Base-by-base conservation (phyloP, 768 basidiomycete genomes). In the Xerocomus brunneocitrinus region DNA sequence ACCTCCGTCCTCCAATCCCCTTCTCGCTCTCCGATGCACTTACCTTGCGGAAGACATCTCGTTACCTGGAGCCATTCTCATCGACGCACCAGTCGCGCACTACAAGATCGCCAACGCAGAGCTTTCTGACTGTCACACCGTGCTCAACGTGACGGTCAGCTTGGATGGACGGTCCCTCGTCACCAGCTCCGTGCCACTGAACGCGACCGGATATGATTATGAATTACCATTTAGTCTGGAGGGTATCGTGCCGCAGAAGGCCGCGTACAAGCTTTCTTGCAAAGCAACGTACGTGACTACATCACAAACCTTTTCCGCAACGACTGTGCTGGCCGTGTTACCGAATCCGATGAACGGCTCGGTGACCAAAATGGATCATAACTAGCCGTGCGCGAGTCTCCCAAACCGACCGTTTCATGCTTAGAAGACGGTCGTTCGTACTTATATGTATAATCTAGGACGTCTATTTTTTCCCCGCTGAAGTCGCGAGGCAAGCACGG, bases 21-120 rank as follows among this genome's bases (percentile, higher is more conserved):
- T 47, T 3, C 46, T 47, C 24, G 34, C 46, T 25, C 66, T 85
- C 36, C 79, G 80, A 9, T 85, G 84, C 55, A 74, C 82, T 1
- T 85, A 83, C 63, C 74, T 85, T 24, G 75, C 77, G 14, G 81
- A 79, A 57, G 83, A 84, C 55, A 67, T 69, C 27, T 60, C 61
- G 24, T 71, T 73, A 3, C 70, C 73, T 3, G 71, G 75, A 13
- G 71, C 74, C 14, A 72, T 85, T 49, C 67, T 84, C 36, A 69
- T 85, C 39, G 81, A 84, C 45, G 65, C 81, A 0, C 76, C 77
- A 0, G 64, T 85, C 34, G 76, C 76, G 0, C 75, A 75, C 59
- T 71, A 72, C 12, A 55, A 75, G 25, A 75, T 84, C n/a, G 63
- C 72, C 25, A 77, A 77, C 42, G 77, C 83, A 10, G 59, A 59